These are phyloP conservation scores for Uronychia setigera DNA, from an alignment of 73 alveolate species.

Conservation along the genomic window DNA sequence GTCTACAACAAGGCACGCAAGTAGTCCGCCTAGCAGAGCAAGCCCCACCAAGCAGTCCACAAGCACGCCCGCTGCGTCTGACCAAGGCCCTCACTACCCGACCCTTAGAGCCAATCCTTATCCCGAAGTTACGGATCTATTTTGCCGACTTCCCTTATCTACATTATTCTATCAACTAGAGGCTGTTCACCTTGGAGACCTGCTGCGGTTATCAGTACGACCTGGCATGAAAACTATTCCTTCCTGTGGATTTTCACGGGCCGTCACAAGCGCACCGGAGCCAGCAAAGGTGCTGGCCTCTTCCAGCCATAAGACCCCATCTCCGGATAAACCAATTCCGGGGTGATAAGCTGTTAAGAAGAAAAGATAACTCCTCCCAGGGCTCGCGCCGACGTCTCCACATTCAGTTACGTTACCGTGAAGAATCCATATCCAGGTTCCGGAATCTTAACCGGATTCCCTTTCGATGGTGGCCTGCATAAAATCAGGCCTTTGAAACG, in stretches of 20 bases:
- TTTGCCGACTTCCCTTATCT: slow-evolving; percentile 95
- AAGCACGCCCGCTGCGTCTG: slow-evolving; percentile 35
- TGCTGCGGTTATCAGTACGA: slow-evolving; percentile 99
- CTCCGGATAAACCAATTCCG: slow-evolving; percentile 91
- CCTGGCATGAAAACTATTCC: slow-evolving; percentile 78
- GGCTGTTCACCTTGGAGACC: slow-evolving; percentile 99
- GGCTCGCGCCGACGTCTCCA: slow-evolving; percentile 95
- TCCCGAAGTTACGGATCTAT: slow-evolving; percentile 97
- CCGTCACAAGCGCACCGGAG: slow-evolving; percentile 95
- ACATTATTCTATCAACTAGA: slow-evolving; percentile 72
- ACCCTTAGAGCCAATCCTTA: slow-evolving; percentile 98
- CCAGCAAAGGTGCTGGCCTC: slow-evolving; percentile 92
- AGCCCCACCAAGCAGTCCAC: slow-evolving; percentile 79
- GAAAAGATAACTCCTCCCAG: slow-evolving; percentile 94
- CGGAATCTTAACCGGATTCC: slow-evolving; percentile 94
- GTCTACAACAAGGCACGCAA: slow-evolving; percentile 65
- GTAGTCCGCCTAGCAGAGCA: slow-evolving; percentile 73
- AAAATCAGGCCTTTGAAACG: slow-evolving; percentile 72
- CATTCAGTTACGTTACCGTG: slow-evolving; percentile 87
- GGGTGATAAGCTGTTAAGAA: slow-evolving; percentile 91
- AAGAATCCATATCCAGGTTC: slow-evolving; percentile 85
- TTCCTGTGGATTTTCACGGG: slow-evolving; percentile 95
- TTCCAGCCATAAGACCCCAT: slow-evolving; percentile 89
- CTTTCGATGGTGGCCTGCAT: slow-evolving; percentile 82
- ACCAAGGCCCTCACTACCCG: slow-evolving; percentile 81